phyloP scores from a whole-genome alignment of 371 early-diverging fungal species.

The Mortierella sp. region DNA sequence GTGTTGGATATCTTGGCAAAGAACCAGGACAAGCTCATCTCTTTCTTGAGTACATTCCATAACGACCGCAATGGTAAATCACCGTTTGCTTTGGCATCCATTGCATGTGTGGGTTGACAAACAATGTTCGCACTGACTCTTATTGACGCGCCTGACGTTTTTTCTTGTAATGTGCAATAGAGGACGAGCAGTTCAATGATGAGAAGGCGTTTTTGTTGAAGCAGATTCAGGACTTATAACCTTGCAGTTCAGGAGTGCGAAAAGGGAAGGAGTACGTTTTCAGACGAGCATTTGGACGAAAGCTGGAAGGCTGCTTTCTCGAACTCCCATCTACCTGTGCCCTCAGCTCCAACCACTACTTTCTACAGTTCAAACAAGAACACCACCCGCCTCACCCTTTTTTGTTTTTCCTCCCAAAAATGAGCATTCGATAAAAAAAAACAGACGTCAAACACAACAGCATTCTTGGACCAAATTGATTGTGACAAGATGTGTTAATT shows the following conservation, averaged over 20 bases:
- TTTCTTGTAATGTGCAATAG: constrained; percentile 56
- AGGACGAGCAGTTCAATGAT: constrained; percentile 98
- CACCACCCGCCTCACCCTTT: background rate
- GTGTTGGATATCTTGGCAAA: constrained; percentile 92
- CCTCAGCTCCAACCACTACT: background rate
- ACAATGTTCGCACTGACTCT: no score
- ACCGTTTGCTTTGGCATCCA: background rate
- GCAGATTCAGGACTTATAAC: constrained; percentile 81
- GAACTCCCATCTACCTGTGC: background rate
- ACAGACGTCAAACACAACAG: background rate
- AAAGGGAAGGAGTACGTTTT: background rate
- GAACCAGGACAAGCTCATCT: constrained; percentile 92
- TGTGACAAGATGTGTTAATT: background rate
- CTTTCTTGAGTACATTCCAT: constrained; percentile 92
- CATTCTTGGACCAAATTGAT: background rate
- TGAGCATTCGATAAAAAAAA: constrained; percentile 1
- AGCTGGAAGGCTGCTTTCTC: background rate
- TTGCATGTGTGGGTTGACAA: background rate
- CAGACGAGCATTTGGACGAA: background rate
- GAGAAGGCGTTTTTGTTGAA: constrained; percentile 97
- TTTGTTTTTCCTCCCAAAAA: background rate
- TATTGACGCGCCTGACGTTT: background rate
- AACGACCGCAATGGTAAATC: constrained; percentile 90
- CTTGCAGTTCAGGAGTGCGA: background rate
- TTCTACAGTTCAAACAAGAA: background rate